A percentile compares a stretch with the other conserved stretches of the same genome.
Evolutionary conservation across 1,139 yeast species (phyloP).

Genomic region (Meyerozyma carpophila): DNA sequence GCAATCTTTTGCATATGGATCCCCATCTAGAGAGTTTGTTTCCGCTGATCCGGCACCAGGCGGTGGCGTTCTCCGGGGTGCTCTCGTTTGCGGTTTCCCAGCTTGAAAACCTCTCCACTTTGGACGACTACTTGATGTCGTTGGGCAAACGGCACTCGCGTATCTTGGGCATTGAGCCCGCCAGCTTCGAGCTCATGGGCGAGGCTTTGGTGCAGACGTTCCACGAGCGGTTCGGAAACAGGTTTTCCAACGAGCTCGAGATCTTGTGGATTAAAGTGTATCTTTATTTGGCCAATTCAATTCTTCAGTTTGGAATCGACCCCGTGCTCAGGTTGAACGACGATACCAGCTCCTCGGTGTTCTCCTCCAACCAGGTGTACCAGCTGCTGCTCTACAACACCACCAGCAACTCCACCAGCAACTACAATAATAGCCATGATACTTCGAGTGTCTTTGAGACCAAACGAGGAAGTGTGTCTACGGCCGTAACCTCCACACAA

Average conservation of each 20-base stretch:
- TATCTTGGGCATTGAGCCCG: conserved; percentile 68
- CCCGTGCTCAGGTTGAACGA: conserved; percentile 35
- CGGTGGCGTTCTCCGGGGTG: conserved; percentile 79
- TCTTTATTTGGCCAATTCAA: conserved; percentile 58
- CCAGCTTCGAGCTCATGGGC: conserved; percentile 74
- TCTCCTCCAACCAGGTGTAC: not conserved
- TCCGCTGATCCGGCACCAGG: conserved; percentile 67
- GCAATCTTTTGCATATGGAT: conserved; percentile 51
- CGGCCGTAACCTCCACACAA: conserved; percentile 3
- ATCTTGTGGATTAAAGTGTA: conserved; percentile 70
- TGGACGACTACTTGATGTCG: conserved; percentile 57
- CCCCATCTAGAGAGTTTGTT: conserved; percentile 50
- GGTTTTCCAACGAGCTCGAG: conserved; percentile 47
- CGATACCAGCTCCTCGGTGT: not conserved
- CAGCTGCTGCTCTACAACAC: not conserved
- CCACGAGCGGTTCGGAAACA: conserved; percentile 54
- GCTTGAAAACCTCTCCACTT: conserved; percentile 30
- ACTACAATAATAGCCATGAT: not conserved
- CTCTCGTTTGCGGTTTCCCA: conserved; percentile 54
- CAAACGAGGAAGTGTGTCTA: conserved; percentile 2
- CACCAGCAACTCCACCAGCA: not conserved
- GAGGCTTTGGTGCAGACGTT: conserved; percentile 71
- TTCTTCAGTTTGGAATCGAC: conserved; percentile 62
- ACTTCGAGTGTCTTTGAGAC: not conserved
- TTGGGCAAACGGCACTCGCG: conserved; percentile 75